Evolutionary conservation across 2,329 filamentous ascomycete species (phyloP).

Genomic region (Calonectria pseudoturangicola): DNA sequence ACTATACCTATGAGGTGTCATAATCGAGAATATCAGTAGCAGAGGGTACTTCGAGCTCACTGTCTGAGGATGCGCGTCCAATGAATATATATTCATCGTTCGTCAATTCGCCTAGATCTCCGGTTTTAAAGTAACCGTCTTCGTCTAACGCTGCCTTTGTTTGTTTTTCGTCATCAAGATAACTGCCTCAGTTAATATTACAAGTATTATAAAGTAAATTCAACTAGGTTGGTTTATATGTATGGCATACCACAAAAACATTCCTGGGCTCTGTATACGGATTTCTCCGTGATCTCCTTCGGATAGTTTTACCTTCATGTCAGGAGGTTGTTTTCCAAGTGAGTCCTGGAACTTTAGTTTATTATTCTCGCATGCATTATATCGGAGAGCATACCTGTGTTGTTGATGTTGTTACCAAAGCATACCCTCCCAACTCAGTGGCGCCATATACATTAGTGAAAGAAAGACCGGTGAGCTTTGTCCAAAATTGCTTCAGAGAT

Average conservation of each 20-base stretch:
- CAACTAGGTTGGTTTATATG: no score
- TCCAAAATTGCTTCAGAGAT: neutral
- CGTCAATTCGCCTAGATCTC: slow-evolving; percentile 85
- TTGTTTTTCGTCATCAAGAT: slow-evolving; percentile 76
- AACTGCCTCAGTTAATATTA: slow-evolving; percentile 29
- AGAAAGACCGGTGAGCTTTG: neutral
- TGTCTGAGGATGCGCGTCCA: slow-evolving; percentile 45
- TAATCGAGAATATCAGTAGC: neutral
- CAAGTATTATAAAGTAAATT: neutral
- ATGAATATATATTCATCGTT: slow-evolving; percentile 47
- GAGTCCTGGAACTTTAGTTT: neutral
- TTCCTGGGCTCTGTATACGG: slow-evolving; percentile 41
- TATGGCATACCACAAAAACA: slow-evolving; percentile 42
- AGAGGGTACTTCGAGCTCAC: slow-evolving; percentile 25
- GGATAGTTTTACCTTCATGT: neutral
- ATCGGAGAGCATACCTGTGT: neutral
- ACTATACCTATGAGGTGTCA: slow-evolving; percentile 37
- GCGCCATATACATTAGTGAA: neutral
- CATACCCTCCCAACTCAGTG: neutral
- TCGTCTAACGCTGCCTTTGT: slow-evolving; percentile 85
- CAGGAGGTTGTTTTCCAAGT: neutral
- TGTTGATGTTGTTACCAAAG: neutral
- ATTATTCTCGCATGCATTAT: no score
- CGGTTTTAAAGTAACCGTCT: slow-evolving; percentile 94
- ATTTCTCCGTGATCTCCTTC: slow-evolving; percentile 39